phyloP scores from a whole-genome alignment of 2,329 filamentous ascomycete species.

The Alternaria conjuncta region DNA sequence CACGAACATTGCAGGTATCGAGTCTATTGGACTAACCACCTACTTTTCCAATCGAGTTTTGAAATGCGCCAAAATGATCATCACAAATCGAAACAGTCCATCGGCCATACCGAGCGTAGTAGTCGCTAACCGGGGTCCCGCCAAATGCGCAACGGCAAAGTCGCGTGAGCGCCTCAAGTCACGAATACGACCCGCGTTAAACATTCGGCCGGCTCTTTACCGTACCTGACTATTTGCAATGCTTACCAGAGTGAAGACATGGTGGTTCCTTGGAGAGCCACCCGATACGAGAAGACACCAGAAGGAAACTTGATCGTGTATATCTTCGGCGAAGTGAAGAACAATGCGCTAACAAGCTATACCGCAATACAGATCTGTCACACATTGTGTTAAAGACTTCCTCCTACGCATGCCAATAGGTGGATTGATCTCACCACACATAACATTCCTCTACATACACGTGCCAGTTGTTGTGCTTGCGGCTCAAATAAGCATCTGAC shows the following conservation, averaged over 20 bases:
- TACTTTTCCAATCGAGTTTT: slow-evolving; percentile 14
- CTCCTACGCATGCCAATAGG: background rate
- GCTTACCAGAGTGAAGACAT: slow-evolving; percentile 37
- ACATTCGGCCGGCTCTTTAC: slow-evolving; percentile 15
- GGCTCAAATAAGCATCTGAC: slow-evolving; percentile 49
- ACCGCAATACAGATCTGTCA: background rate
- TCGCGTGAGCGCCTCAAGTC: slow-evolving; percentile 15
- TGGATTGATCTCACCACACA: background rate
- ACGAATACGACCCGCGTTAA: slow-evolving; percentile 19
- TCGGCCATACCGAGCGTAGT: slow-evolving; percentile 9
- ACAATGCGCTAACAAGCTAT: background rate
- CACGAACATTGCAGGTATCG: slow-evolving; percentile 20
- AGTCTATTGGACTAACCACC: slow-evolving; percentile 10
- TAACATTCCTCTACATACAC: slow-evolving; percentile 10
- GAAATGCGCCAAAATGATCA: slow-evolving; percentile 18
- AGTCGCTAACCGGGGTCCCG: slow-evolving; percentile 13
- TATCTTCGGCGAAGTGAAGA: slow-evolving; percentile 10
- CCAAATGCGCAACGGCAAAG: slow-evolving; percentile 13
- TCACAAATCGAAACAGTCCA: slow-evolving; percentile 1
- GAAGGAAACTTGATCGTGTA: slow-evolving; percentile 13
- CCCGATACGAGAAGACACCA: slow-evolving; percentile 16
- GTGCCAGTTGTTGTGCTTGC: slow-evolving; percentile 31
- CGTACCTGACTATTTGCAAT: slow-evolving; percentile 31
- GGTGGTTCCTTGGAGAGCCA: slow-evolving; percentile 1
- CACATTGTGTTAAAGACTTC: background rate